Percentiles rank a stretch among this genome's conserved stretches.
Conservation (phyloP, 2,329 filamentous ascomycete genomes). For the Talaromyces sp. region DNA sequence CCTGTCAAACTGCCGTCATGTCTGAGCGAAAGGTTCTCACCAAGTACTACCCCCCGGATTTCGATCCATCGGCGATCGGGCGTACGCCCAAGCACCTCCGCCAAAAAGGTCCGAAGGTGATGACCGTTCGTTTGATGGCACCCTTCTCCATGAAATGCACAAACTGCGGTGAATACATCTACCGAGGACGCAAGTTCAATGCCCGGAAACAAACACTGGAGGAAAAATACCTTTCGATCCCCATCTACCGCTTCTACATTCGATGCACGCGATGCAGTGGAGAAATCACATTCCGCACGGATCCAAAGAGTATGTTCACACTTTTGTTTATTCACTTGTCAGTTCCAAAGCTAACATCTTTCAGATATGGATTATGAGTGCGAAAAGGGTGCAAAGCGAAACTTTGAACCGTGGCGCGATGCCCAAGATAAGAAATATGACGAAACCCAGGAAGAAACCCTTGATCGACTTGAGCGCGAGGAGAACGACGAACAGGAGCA, state of each 20-base stretch:
- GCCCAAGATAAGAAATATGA: constrained; percentile 59
- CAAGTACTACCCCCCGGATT: constrained; percentile 70
- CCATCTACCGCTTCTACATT: constrained; percentile 89
- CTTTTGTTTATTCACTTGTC: not conserved
- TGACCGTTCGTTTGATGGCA: constrained; percentile 88
- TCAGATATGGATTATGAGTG: constrained; percentile 74
- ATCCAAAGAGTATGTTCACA: constrained; percentile 71
- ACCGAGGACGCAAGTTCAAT: constrained; percentile 95
- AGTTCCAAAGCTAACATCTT: constrained; percentile 1
- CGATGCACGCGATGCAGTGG: constrained; percentile 82
- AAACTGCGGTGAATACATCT: constrained; percentile 71
- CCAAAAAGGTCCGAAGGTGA: constrained; percentile 73
- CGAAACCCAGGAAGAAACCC: constrained; percentile 83
- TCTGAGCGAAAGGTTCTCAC: constrained; percentile 80
- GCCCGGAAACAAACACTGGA: constrained; percentile 89
- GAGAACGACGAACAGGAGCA: constrained; percentile 65
- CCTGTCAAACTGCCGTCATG: constrained; percentile 56
- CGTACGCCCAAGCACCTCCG: constrained; percentile 61
- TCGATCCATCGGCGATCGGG: constrained; percentile 81
- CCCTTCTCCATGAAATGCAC: constrained; percentile 80
- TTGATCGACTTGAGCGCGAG: constrained; percentile 81
- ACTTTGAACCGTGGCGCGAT: constrained; percentile 88
- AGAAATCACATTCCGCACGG: constrained; percentile 91
- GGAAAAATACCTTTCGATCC: constrained; percentile 84
- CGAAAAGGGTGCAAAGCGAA: constrained; percentile 82